Conservation (phyloP, 2,329 filamentous ascomycete species). For the Boeremia lycopersici region DNA sequence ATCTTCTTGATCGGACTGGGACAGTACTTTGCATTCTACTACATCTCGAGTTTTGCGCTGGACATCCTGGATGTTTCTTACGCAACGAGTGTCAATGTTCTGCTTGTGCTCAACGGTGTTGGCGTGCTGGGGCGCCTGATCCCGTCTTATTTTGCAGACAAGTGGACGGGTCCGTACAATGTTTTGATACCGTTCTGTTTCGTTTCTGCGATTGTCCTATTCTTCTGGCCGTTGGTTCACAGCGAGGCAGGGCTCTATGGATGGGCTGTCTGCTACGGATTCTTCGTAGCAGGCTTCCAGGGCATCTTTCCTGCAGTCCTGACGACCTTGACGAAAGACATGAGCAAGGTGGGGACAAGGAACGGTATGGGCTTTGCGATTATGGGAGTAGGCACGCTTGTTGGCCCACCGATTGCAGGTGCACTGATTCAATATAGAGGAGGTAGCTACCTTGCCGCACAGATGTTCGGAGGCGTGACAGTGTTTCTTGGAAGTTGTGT, state of each 20-base stretch:
- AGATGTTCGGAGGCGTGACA: slow-evolving; percentile 48
- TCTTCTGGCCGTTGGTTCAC: slow-evolving; percentile 62
- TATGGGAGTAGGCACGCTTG: slow-evolving; percentile 52
- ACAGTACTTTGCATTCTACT: slow-evolving; percentile 55
- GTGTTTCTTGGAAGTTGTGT: slow-evolving; percentile 38
- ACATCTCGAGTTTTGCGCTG: slow-evolving; percentile 49
- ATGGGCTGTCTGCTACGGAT: slow-evolving; percentile 54
- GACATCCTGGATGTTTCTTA: slow-evolving; percentile 56
- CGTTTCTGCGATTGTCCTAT: slow-evolving; percentile 56
- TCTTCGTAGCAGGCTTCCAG: slow-evolving; percentile 53
- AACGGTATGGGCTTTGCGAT: slow-evolving; percentile 57
- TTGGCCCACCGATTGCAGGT: slow-evolving; percentile 56
- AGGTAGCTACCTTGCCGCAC: slow-evolving; percentile 53
- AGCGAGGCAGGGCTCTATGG: slow-evolving; percentile 47
- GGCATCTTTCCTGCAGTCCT: slow-evolving; percentile 53
- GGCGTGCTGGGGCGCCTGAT: slow-evolving; percentile 62
- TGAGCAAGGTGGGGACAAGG: slow-evolving; percentile 54
- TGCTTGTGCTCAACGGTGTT: slow-evolving; percentile 64
- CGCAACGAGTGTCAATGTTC: slow-evolving; percentile 58
- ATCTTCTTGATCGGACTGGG: slow-evolving; percentile 44
- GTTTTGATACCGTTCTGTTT: slow-evolving; percentile 59
- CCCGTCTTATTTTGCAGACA: slow-evolving; percentile 61
- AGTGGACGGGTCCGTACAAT: slow-evolving; percentile 60
- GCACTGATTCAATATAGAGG: slow-evolving; percentile 50
- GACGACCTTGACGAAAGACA: slow-evolving; percentile 53